A percentile compares a stretch with the other conserved stretches of the same genome.
Evolutionary conservation across 768 basidiomycete genomes (phyloP).

Genomic region (Coprinopsis cinerea): DNA sequence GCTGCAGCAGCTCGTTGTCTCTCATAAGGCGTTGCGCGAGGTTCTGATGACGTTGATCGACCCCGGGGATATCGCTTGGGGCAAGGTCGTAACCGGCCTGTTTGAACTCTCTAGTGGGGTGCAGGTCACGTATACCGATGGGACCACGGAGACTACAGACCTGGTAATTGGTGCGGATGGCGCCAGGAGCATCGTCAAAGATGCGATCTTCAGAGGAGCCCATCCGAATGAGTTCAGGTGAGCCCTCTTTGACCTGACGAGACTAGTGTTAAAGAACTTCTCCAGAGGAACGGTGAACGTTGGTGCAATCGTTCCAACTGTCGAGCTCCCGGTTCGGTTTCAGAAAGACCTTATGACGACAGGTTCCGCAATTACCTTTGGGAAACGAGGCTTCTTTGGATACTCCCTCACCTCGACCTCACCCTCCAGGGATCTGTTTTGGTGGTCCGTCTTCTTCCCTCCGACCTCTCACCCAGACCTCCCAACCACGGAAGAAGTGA

Average conservation of each 20-base stretch:
- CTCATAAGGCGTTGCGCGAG: slow-evolving; percentile 28
- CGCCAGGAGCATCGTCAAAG: slow-evolving; percentile 29
- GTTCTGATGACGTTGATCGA: slow-evolving; percentile 26
- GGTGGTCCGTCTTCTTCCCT: background rate
- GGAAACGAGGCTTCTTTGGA: slow-evolving; percentile 32
- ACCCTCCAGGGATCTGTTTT: slow-evolving; percentile 9
- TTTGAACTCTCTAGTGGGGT: slow-evolving; percentile 12
- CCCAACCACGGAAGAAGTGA: background rate
- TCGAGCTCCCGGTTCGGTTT: slow-evolving; percentile 21
- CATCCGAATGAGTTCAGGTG: slow-evolving; percentile 17
- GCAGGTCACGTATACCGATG: slow-evolving; percentile 24
- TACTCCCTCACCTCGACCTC: slow-evolving; percentile 21
- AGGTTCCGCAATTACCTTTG: slow-evolving; percentile 33
- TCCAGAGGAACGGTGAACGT: background rate
- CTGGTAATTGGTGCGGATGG: slow-evolving; percentile 38
- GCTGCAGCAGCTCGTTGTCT: slow-evolving; percentile 26
- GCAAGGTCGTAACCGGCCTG: slow-evolving; percentile 18
- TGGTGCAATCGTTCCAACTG: slow-evolving; percentile 7
- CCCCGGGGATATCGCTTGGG: slow-evolving; percentile 24
- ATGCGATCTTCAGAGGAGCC: slow-evolving; percentile 24
- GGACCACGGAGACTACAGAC: slow-evolving; percentile 27
- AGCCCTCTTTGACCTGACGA: slow-evolving; percentile 1
- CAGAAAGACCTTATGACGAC: slow-evolving; percentile 23
- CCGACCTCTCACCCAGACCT: background rate
- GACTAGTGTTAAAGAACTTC: slow-evolving; percentile 14